phyloP scores from a whole-genome alignment of 306 rosid species.

The Crotalaria pallida region DNA sequence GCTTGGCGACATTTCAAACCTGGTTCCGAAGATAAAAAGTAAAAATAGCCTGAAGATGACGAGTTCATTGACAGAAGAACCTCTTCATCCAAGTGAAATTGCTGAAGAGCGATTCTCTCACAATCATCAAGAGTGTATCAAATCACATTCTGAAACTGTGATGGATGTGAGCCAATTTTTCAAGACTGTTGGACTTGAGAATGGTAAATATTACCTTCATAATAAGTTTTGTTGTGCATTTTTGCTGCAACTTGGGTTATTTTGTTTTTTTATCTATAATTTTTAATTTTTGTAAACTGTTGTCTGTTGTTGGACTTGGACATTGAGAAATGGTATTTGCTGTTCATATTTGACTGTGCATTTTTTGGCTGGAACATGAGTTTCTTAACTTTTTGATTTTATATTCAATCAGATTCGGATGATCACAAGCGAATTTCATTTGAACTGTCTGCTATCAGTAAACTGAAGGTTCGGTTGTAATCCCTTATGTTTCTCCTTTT shows the following conservation, averaged over 20 bases:
- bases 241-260: not conserved
- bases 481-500: not conserved
- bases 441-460: conserved; percentile 6
- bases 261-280: not conserved
- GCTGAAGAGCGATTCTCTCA: conserved; percentile 48
- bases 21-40: conserved; percentile 19
- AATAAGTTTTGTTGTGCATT: not conserved
- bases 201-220: conserved; percentile 31
- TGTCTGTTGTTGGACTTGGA: too few relatives aligned
- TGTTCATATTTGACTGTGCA: not conserved
- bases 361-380: not conserved
- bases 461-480: conserved; percentile 35
- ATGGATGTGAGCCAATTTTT: conserved; percentile 28
- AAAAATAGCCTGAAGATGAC: conserved; percentile 25
- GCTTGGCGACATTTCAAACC: conserved; percentile 67
- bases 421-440: conserved; percentile 22
- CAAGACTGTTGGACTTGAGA: conserved; percentile 36
- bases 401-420: conserved; percentile 25
- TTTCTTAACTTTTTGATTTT: not conserved
- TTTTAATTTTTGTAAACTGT: not conserved
- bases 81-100: conserved; percentile 25
- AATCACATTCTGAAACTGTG: conserved; percentile 26
- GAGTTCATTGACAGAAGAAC: conserved; percentile 24
- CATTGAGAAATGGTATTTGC: conserved; percentile 23
- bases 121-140: conserved; percentile 49